Percentiles rank a stretch among this genome's conserved stretches.
These are phyloP conservation scores for Jacaranda copaia DNA, from an alignment of 257 asterid genomes.

Conservation along the genomic window DNA sequence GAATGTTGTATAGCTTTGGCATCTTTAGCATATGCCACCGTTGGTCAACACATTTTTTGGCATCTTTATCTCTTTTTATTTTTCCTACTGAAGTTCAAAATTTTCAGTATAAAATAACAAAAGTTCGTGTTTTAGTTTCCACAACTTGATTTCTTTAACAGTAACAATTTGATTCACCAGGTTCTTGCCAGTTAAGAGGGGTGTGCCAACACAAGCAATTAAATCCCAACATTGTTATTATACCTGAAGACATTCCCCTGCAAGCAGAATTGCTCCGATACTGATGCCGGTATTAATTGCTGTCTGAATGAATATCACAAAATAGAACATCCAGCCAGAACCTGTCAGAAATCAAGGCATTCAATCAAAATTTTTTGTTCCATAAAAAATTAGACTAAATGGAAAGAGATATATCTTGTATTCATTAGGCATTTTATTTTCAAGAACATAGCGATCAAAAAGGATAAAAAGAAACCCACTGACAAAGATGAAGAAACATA, in stretches of 20 bases:
- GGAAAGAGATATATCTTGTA: neutral
- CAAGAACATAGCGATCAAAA: too few species aligned
- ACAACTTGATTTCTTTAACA: too few species aligned
- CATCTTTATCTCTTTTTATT: neutral
- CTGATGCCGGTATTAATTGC: constrained; percentile 90
- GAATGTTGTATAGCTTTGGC: too few species aligned
- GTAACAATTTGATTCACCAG: too few species aligned
- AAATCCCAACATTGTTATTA: constrained; percentile 32
- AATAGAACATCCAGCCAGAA: constrained; percentile 93
- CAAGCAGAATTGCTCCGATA: constrained; percentile 82
- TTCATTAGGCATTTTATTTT: too few species aligned
- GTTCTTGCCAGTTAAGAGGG: too few species aligned
- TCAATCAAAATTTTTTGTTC: neutral
- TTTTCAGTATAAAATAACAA: neutral
- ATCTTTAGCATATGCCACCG: too few species aligned
- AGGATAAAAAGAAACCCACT: too few species aligned
- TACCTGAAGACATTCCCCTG: constrained; percentile 97
- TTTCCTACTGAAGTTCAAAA: neutral
- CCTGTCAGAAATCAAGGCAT: constrained; percentile 50
- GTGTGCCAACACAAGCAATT: too few species aligned
- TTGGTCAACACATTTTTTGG: too few species aligned
- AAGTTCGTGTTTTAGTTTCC: neutral
- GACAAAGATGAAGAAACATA: too few species aligned
- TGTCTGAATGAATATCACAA: constrained; percentile 88
- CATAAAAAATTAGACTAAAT: neutral